Evolutionary conservation across 2,329 filamentous ascomycete species (phyloP), one percentile per base, ranked within the genome.

Genomic region (Intubia oerlemansii): DNA sequence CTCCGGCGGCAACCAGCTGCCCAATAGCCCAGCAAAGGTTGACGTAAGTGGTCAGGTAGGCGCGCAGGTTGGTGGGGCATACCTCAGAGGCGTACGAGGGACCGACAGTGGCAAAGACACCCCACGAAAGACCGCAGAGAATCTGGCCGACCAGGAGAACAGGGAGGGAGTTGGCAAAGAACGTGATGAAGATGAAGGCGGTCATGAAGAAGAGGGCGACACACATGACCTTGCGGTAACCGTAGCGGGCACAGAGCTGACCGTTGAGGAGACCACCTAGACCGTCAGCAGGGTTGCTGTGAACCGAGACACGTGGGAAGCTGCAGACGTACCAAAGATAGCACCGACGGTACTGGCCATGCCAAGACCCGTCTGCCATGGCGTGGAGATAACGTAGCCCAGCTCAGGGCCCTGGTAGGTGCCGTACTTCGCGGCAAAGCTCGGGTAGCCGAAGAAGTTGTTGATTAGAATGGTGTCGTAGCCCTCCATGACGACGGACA

Each of bases 261-360:
- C 30, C 26, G 4, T 26, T 29, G 11, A 30, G n/a, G n/a, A n/a
- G n/a, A n/a, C n/a, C n/a, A n/a, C n/a, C n/a, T 21, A 23, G 9
- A 9, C 12, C 8, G 17, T 17, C 12, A 30, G 20, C 11, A 18
- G 9, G 15, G 19, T 10, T 10, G 17, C 7, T 4, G 17, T 3
- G 6, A 7, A 20, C 9, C 5, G n/a, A 6, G 12, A 15, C 6
- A 14, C 6, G n/a, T 11, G 22, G n/a, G 15, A 18, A 8, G n/a
- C n/a, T n/a, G n/a, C n/a, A 10, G 17, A 27, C 24, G 7, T 18
- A 31, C 29, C 17, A 25, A 32, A 25, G 14, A 32, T 25, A 14
- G 51, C 50, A 21, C 34, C 66, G 61, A 1, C 63, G 62, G 29
- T 2, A 62, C 58, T 57, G 60, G 66, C 37, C 61, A 66, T 32